Conservation (phyloP, 2,329 filamentous ascomycete genomes). For the Alternaria postmessia region DNA sequence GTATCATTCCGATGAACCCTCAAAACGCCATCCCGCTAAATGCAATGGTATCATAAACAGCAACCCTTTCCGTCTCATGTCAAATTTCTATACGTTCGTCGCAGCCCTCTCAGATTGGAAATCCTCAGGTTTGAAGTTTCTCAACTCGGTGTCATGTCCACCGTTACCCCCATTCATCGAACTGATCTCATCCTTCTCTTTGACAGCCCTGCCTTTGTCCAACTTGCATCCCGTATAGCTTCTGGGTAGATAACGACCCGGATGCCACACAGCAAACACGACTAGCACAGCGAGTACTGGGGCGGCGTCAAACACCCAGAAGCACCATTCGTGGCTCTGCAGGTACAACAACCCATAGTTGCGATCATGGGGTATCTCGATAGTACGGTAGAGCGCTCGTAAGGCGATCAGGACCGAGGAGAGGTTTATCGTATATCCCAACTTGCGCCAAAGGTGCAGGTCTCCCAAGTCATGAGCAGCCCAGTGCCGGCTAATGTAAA, state of each 20-base stretch:
- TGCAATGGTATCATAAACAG: slow-evolving; percentile 27
- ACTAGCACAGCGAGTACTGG: slow-evolving; percentile 59
- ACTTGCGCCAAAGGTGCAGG: slow-evolving; percentile 47
- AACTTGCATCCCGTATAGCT: slow-evolving; percentile 41
- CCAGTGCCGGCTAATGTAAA: slow-evolving; percentile 42
- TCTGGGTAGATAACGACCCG: slow-evolving; percentile 46
- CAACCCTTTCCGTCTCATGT: neutral
- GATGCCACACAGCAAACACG: slow-evolving; percentile 61
- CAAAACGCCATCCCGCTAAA: slow-evolving; percentile 24
- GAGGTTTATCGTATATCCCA: slow-evolving; percentile 46
- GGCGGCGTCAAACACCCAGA: slow-evolving; percentile 61
- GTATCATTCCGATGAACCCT: slow-evolving; percentile 15
- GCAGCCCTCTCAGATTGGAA: slow-evolving; percentile 22
- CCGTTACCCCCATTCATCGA: slow-evolving; percentile 18
- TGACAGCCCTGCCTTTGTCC: slow-evolving; percentile 41
- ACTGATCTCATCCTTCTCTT: slow-evolving; percentile 45
- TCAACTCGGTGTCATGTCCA: slow-evolving; percentile 20
- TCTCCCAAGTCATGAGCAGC: slow-evolving; percentile 45
- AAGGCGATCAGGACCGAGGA: slow-evolving; percentile 50
- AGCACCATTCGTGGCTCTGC: slow-evolving; percentile 62
- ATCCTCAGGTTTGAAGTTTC: slow-evolving; percentile 36
- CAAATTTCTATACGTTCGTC: slow-evolving; percentile 10
- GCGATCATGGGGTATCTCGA: slow-evolving; percentile 61
- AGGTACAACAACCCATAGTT: slow-evolving; percentile 57
- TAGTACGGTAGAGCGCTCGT: slow-evolving; percentile 62